A percentile compares a stretch with the other conserved stretches of the same genome.
phyloP scores from a whole-genome alignment of 495 filamentous ascomycete genomes.

The Penicillium turbatum region DNA sequence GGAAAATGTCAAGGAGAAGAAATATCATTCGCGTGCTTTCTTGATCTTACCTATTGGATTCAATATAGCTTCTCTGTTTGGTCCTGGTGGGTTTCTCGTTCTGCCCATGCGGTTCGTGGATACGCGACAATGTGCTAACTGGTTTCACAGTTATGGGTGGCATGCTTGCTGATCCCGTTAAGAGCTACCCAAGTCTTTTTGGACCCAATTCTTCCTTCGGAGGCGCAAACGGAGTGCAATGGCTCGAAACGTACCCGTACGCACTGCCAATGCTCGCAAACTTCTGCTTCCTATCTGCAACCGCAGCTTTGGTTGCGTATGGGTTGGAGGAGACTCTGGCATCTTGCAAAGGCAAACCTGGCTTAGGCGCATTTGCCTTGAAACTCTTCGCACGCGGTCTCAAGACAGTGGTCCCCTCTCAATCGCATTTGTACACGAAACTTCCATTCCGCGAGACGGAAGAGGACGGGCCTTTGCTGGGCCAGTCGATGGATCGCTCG shows the following conservation, averaged over 20 bases:
- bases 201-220: conserved; percentile 52
- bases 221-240: conserved; percentile 52
- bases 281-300: conserved; percentile 58
- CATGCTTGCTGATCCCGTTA: conserved; percentile 68
- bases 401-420: conserved; percentile 27
- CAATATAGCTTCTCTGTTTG: conserved; percentile 73
- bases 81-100: conserved; percentile 47
- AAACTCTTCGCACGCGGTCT: conserved; percentile 30
- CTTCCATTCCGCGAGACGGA: conserved; percentile 38
- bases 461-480: conserved; percentile 34
- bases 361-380: conserved; percentile 32
- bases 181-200: conserved; percentile 63
- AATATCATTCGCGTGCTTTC: conserved; percentile 63
- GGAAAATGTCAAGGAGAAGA: conserved; percentile 72
- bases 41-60: conserved; percentile 70
- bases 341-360: conserved; percentile 45
- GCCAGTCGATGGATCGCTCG: conserved; percentile 18
- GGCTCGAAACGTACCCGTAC: conserved; percentile 68
- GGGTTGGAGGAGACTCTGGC: conserved; percentile 61
- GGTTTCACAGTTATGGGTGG: conserved; percentile 58
- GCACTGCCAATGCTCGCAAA: conserved; percentile 72
- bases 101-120: background rate
- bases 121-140: background rate
- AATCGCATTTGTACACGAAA: conserved; percentile 34
- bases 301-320: conserved; percentile 52